Evolutionary conservation across 441 rosid genomes (phyloP).

Genomic region (Omphalea diandra): DNA sequence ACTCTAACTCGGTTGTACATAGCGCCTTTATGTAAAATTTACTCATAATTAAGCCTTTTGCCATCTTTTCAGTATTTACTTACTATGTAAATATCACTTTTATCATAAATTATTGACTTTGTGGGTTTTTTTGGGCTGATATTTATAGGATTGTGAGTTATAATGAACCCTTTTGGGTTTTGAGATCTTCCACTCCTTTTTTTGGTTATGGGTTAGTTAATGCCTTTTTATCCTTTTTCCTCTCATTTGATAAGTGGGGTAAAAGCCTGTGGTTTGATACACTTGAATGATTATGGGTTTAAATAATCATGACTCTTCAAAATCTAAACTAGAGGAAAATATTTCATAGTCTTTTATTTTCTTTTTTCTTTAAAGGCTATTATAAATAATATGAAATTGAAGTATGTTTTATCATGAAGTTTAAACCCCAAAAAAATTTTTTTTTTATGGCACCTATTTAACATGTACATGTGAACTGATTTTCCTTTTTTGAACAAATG

Average conservation of each 20-base stretch:
- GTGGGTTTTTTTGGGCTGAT: not conserved
- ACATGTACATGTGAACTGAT: not conserved
- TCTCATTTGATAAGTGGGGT: not conserved
- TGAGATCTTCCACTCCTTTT: not conserved
- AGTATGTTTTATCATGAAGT: not conserved
- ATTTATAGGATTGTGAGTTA: not conserved
- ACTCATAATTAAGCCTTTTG: not conserved
- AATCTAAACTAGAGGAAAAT: not conserved
- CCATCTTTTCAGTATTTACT: not conserved
- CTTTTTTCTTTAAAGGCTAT: not conserved
- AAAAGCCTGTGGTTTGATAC: not conserved
- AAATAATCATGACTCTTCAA: constrained; percentile 2
- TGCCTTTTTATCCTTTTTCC: not conserved
- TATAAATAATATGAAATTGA: not conserved
- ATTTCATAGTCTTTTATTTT: not conserved
- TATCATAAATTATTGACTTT: constrained; percentile 1
- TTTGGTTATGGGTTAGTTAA: not conserved
- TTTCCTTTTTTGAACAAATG: no score
- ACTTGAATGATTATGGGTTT: constrained; percentile 2
- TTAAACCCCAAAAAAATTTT: no score
- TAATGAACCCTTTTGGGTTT: no score
- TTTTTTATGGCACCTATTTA: not conserved
- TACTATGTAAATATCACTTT: not conserved
- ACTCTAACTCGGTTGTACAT: no score
- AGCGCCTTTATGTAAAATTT: not conserved